A percentile compares a stretch with the other conserved stretches of the same genome.
Evolutionary conservation across 1,139 yeast genomes (phyloP).

Genomic region (Candida sojae): DNA sequence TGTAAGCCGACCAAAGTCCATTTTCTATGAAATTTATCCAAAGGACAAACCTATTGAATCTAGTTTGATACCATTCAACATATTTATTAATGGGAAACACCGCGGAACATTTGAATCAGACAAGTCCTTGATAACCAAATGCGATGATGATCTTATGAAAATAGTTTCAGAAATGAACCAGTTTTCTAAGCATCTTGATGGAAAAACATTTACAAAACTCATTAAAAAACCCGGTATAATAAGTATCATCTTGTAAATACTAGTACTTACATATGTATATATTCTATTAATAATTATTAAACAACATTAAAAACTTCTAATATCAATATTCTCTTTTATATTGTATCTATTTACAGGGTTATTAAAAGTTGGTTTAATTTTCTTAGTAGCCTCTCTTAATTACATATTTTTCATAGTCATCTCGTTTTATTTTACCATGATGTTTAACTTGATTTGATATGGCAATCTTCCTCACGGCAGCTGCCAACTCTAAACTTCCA

Average conservation of each 20-base stretch:
- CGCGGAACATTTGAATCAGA: slow-evolving; percentile 42
- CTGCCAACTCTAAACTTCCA: slow-evolving; percentile 47
- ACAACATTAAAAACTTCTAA: not conserved
- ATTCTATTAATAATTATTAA: not conserved
- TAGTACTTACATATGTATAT: slow-evolving; percentile 5
- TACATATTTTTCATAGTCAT: slow-evolving; percentile 32
- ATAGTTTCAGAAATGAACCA: slow-evolving; percentile 14
- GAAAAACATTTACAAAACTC: slow-evolving; percentile 18
- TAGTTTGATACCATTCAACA: slow-evolving; percentile 40
- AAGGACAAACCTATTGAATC: slow-evolving; percentile 36
- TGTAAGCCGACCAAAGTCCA: slow-evolving; percentile 43
- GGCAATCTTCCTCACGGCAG: slow-evolving; percentile 38
- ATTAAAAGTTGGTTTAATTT: not conserved
- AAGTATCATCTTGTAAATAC: slow-evolving; percentile 22
- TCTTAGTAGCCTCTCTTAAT: slow-evolving; percentile 32
- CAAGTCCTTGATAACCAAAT: slow-evolving; percentile 17
- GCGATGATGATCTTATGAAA: slow-evolving; percentile 33
- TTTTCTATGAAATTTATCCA: slow-evolving; percentile 62
- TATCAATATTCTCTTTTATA: not conserved
- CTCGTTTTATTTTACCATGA: slow-evolving; percentile 42
- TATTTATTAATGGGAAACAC: slow-evolving; percentile 72
- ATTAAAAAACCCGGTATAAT: slow-evolving; percentile 30
- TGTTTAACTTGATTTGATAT: slow-evolving; percentile 33
- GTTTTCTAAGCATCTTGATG: slow-evolving; percentile 9
- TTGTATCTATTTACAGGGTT: slow-evolving; percentile 3